phyloP scores from a whole-genome alignment of 139 green algal species.

The Zygnema circumcarinatum region DNA sequence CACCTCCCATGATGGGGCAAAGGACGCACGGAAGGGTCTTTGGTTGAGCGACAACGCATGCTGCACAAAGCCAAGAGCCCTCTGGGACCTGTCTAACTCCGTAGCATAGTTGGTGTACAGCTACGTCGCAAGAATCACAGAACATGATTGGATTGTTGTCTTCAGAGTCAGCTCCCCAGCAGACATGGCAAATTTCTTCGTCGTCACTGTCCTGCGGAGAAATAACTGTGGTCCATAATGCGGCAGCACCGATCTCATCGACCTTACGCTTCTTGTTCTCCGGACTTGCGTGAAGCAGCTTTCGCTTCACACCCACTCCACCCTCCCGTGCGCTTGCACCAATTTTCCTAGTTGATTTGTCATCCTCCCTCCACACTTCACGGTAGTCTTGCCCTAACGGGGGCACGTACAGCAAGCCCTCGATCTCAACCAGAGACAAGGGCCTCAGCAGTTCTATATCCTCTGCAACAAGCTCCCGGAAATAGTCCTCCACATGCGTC shows the following conservation, averaged over 20 bases:
- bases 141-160: constrained; percentile 63
- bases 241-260: neutral
- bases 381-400: constrained; percentile 38
- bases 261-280: constrained; percentile 37
- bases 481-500: constrained; percentile 61
- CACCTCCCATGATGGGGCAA: constrained; percentile 39
- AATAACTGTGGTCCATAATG: constrained; percentile 27
- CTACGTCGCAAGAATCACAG: constrained; percentile 63
- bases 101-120: constrained; percentile 69
- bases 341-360: constrained; percentile 15
- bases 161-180: constrained; percentile 52
- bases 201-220: constrained; percentile 34
- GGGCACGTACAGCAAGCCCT: constrained; percentile 49
- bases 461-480: constrained; percentile 53
- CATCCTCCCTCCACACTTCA: constrained; percentile 47
- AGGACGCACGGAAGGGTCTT: constrained; percentile 36
- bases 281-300: constrained; percentile 39
- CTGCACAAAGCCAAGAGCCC: constrained; percentile 53
- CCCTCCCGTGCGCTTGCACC: constrained; percentile 3
- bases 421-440: neutral
- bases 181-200: constrained; percentile 61
- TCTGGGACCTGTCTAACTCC: constrained; percentile 66
- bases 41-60: neutral
- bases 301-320: constrained; percentile 19
- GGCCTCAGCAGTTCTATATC: constrained; percentile 53